Evolutionary conservation across 352 stramenopile genomes (phyloP).

Genomic region (Phytophthora aleatoria): DNA sequence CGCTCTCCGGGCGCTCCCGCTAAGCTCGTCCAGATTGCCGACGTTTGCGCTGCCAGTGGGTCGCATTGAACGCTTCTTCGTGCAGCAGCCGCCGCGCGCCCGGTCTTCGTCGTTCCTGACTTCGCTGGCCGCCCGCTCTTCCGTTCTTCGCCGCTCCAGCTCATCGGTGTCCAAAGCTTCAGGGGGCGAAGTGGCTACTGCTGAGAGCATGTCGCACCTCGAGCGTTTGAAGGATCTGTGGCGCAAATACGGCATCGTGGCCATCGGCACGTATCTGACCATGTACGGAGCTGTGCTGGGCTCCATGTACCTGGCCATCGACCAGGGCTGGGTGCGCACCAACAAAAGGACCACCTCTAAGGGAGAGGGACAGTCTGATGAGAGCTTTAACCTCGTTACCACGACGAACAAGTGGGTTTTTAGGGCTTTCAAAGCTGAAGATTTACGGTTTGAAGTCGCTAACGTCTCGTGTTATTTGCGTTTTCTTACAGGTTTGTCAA

Average conservation of each 20-base stretch:
- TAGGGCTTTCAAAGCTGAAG: not conserved
- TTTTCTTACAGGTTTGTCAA: conserved; percentile 57
- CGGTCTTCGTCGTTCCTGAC: conserved; percentile 16
- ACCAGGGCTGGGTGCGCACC: conserved; percentile 77
- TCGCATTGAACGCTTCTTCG: conserved; percentile 14
- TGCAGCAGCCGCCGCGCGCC: conserved; percentile 19
- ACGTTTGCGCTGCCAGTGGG: conserved; percentile 1
- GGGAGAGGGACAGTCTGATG: conserved; percentile 29
- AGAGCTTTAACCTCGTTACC: conserved; percentile 77
- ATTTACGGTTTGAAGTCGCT: conserved; percentile 12
- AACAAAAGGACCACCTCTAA: conserved; percentile 38
- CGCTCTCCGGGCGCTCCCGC: not conserved
- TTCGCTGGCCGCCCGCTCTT: not conserved
- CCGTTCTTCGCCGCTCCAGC: conserved; percentile 18
- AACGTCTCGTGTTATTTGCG: not conserved
- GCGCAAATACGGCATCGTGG: conserved; percentile 84
- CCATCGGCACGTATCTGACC: conserved; percentile 81
- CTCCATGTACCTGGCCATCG: conserved; percentile 84
- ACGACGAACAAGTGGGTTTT: conserved; percentile 80
- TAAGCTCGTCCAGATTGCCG: not conserved
- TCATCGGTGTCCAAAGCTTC: conserved; percentile 32
- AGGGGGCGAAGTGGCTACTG: not conserved
- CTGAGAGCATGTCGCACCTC: conserved; percentile 40
- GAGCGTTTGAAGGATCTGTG: conserved; percentile 79
- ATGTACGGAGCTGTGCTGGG: conserved; percentile 81